Conservation (phyloP, 768 basidiomycete species). For the Porphyrellus cyaneotinctus region DNA sequence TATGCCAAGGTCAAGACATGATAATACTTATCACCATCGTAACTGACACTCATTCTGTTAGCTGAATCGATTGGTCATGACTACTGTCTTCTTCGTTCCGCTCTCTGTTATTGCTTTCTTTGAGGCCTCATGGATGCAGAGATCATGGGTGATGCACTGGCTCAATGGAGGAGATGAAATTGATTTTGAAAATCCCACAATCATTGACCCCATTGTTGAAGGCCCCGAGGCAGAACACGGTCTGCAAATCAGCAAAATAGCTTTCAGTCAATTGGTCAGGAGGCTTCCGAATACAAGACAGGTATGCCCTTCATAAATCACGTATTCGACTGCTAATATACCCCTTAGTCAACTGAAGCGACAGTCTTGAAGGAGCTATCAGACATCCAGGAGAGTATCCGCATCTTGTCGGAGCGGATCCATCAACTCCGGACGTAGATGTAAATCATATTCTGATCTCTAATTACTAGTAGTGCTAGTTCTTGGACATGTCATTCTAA, state of each 20-base stretch:
- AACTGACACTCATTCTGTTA: conserved; percentile 24
- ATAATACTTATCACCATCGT: background rate
- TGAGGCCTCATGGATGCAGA: conserved; percentile 56
- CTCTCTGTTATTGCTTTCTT: conserved; percentile 68
- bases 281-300: conserved; percentile 68
- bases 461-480: background rate
- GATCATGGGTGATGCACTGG: conserved; percentile 68
- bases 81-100: conserved; percentile 75
- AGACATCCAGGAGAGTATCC: conserved; percentile 45
- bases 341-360: conserved; percentile 63
- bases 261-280: conserved; percentile 66
- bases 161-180: conserved; percentile 57
- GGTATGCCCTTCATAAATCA: conserved; percentile 40
- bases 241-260: conserved; percentile 62
- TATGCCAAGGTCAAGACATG: conserved; percentile 53
- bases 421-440: conserved; percentile 23
- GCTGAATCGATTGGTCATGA: conserved; percentile 81
- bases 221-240: conserved; percentile 50
- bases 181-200: conserved; percentile 47
- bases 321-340: conserved; percentile 2
- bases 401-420: conserved; percentile 35
- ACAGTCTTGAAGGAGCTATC: conserved; percentile 62
- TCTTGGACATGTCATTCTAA: background rate
- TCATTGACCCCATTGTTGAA: conserved; percentile 59
- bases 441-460: background rate